Conservation (phyloP, 1,284 basidiomycete genomes). For the Pseudozyma hubeiensis region DNA sequence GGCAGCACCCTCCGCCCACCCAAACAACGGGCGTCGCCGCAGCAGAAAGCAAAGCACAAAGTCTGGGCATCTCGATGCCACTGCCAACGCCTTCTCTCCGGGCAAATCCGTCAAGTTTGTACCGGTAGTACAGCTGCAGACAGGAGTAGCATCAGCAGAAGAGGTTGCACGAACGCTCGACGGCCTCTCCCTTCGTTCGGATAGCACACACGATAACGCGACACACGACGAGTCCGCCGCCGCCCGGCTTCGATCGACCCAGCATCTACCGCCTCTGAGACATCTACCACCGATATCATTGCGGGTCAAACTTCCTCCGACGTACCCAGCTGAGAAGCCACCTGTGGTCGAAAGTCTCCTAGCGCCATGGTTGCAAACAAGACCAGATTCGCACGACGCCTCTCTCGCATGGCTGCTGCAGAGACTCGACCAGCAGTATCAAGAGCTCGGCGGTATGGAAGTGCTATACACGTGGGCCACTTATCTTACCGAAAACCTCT, state of each 20-base stretch:
- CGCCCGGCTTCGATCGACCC: not conserved
- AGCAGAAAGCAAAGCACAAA: not conserved
- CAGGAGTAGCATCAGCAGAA: not conserved
- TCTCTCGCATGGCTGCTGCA: constrained; percentile 19
- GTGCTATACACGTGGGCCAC: constrained; percentile 47
- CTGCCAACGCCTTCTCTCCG: constrained; percentile 26
- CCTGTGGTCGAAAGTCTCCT: constrained; percentile 28
- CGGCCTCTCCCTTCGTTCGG: not conserved
- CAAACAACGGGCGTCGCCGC: constrained; percentile 1
- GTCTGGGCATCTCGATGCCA: constrained; percentile 16
- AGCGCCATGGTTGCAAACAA: constrained; percentile 37
- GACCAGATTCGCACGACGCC: not conserved
- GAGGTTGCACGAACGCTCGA: not conserved
- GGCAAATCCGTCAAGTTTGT: not conserved
- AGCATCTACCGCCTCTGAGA: constrained; percentile 12
- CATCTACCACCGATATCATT: constrained; percentile 40
- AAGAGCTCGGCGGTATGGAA: constrained; percentile 32
- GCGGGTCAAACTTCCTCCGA: constrained; percentile 25
- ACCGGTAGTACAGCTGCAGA: not conserved
- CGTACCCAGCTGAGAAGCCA: constrained; percentile 26
- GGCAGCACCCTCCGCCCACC: not conserved
- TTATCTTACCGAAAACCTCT: constrained; percentile 37
- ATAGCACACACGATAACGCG: too few relatives aligned
- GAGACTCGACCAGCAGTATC: constrained; percentile 33
- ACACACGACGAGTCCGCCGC: not conserved